These are phyloP conservation scores for Sindora glabra DNA, from an alignment of 306 rosid genomes.

Conservation along the genomic window DNA sequence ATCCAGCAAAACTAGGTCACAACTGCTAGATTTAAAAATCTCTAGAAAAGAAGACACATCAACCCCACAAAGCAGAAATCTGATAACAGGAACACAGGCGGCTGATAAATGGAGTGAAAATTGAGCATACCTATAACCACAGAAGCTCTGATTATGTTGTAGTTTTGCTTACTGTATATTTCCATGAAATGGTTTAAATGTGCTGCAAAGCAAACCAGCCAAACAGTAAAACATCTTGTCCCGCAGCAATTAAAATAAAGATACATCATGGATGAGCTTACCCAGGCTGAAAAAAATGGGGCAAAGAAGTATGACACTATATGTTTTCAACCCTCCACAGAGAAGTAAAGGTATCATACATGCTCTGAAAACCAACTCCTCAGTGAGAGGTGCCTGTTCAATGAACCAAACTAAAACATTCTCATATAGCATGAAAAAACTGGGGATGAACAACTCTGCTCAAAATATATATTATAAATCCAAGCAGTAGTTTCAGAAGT, in stretches of 20 bases:
- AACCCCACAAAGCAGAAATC: not conserved
- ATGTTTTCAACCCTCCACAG: conserved; percentile 70
- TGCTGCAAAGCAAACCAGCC: conserved; percentile 59
- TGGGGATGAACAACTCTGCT: not conserved
- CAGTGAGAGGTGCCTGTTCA: conserved; percentile 86
- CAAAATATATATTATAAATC: too few species aligned
- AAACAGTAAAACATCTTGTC: conserved; percentile 12
- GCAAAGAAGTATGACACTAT: conserved; percentile 55
- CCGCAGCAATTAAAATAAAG: too few species aligned
- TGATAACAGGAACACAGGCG: not conserved
- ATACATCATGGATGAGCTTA: conserved; percentile 37
- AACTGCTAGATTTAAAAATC: conserved; percentile 4
- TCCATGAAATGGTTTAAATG: conserved; percentile 90
- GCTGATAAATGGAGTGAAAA: conserved; percentile 12
- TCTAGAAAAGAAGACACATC: not conserved
- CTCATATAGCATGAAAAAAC: not conserved
- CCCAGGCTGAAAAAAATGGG: conserved; percentile 93
- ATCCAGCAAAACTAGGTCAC: conserved; percentile 8
- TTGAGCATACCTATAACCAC: conserved; percentile 49
- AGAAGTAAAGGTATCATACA: conserved; percentile 93
- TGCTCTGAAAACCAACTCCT: conserved; percentile 93
- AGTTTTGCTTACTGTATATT: conserved; percentile 60
- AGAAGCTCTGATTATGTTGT: conserved; percentile 49
- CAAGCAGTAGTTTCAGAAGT: too few species aligned
- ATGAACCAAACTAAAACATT: conserved; percentile 11